A percentile compares a stretch with the other conserved stretches of the same genome.
These are phyloP conservation scores for Phytophthora fragariae DNA, from an alignment of 352 stramenopile species.

Conservation along the genomic window DNA sequence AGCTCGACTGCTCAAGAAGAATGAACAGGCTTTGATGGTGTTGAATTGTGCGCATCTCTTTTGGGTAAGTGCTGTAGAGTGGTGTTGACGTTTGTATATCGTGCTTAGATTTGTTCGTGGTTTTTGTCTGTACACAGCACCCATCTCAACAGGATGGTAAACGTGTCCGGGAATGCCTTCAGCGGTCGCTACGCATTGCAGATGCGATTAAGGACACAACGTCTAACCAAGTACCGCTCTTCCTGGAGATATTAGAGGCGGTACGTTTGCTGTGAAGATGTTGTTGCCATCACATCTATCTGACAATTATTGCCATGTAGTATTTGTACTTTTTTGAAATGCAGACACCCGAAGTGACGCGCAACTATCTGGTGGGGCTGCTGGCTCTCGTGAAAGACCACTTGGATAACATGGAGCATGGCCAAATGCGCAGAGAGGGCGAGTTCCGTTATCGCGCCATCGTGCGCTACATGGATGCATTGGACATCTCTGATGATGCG, in stretches of 20 bases:
- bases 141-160: constrained; percentile 92
- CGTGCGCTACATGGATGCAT: constrained; percentile 75
- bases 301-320: constrained; percentile 27
- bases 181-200: constrained; percentile 96
- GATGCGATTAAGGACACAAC: constrained; percentile 85
- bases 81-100: background rate
- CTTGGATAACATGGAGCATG: constrained; percentile 91
- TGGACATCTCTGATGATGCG: constrained; percentile 36
- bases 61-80: constrained; percentile 73
- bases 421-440: constrained; percentile 65
- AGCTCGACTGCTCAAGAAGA: constrained; percentile 97
- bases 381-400: constrained; percentile 94
- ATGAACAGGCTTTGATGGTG: constrained; percentile 96
- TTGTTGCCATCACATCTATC: too few relatives aligned
- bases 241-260: constrained; percentile 96
- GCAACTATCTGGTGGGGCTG: constrained; percentile 77
- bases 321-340: constrained; percentile 96
- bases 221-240: constrained; percentile 92
- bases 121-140: constrained; percentile 42
- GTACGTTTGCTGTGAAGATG: constrained; percentile 41
- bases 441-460: constrained; percentile 90
- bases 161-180: constrained; percentile 96
- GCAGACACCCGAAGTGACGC: constrained; percentile 73
- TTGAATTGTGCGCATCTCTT: constrained; percentile 96
- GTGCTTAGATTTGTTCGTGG: constrained; percentile 1